Base-by-base conservation (phyloP, 495 filamentous ascomycete genomes). In the Glarea lozoyensis region DNA sequence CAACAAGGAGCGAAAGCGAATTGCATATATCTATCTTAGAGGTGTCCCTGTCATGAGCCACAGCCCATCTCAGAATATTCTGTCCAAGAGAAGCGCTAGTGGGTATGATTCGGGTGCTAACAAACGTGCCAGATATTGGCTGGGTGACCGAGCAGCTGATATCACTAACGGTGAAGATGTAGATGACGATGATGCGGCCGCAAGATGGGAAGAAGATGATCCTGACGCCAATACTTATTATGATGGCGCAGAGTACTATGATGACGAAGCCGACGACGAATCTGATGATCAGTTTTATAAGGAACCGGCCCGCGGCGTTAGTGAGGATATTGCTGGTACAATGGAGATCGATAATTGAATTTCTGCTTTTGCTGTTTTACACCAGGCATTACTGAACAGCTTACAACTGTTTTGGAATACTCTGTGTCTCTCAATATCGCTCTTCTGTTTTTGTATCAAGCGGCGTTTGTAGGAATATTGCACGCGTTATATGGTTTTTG, bases 1-100 rank as follows among this genome's bases (percentile, higher is more conserved):
- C 74, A 94, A 92, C 68, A 94, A 89, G 50, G 66, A 76, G 16
- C 73, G 77, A 53, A 98, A 97, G 67, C 76, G 92, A n/a, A 89
- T 98, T 16, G 90, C 86, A 53, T 97, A 97, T 59, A 63, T 98
- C 23, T 92, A 95, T 55, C 69, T 96, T 23, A 78, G 88, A 38
- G 88, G 86, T 9, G 71, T 95, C 25, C 88, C 86, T 6, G 82
- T 90, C 7, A 72, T 94, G 44, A 82, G 79, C 46, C 83, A 87
- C 50, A 72, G 73, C 57, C 53, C 53, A n/a, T 67, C 80, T 45
- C 63, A 49, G 33, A 50, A 56, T 42, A 46, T 49, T 19, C 37
- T 48, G n/a, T 36, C 39, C 21, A 55, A 59, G 13, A 56, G 60
- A 53, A 40, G 38, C 52, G 29, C 31, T 15, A 39, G 37, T 36